Conservation (phyloP, 139 green algal species). For the Chlorella sorokiniana region DNA sequence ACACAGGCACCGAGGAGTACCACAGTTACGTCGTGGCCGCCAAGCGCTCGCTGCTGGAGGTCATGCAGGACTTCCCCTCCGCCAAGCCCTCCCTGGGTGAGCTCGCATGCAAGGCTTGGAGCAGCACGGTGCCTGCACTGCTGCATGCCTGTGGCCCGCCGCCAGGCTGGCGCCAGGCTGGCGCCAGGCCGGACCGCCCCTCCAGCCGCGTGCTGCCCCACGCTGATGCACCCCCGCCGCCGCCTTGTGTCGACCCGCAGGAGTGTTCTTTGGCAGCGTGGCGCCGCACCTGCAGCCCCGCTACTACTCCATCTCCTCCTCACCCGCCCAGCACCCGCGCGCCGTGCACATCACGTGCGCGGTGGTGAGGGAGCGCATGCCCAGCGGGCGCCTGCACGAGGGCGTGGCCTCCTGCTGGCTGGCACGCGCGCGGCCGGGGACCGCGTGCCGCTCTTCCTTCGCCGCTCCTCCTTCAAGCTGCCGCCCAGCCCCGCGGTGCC, state of each 20-base stretch:
- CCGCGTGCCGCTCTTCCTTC: constrained; percentile 79
- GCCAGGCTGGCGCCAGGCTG: neutral
- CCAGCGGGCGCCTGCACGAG: constrained; percentile 53
- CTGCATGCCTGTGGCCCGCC: neutral
- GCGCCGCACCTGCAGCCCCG: constrained; percentile 80
- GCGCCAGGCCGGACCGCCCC: too few species aligned
- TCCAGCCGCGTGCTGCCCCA: too few species aligned
- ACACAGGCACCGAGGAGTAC: constrained; percentile 68
- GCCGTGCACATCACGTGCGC: constrained; percentile 85
- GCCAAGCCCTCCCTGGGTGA: constrained; percentile 73
- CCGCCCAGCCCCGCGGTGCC: constrained; percentile 69
- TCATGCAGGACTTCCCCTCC: constrained; percentile 86
- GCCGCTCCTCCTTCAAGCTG: constrained; percentile 88
- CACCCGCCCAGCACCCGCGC: constrained; percentile 56
- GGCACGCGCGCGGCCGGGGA: constrained; percentile 15
- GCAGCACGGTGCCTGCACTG: neutral
- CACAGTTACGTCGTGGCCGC: constrained; percentile 53
- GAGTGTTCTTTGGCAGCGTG: constrained; percentile 89
- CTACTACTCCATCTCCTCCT: constrained; percentile 92
- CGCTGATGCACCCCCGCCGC: neutral
- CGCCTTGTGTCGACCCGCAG: constrained; percentile 20
- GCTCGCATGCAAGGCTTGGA: neutral
- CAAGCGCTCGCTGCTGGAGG: constrained; percentile 71
- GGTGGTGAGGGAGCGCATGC: constrained; percentile 74
- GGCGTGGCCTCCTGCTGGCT: constrained; percentile 77